Conservation (phyloP, 352 stramenopile species). For the Phytophthora vignae region DNA sequence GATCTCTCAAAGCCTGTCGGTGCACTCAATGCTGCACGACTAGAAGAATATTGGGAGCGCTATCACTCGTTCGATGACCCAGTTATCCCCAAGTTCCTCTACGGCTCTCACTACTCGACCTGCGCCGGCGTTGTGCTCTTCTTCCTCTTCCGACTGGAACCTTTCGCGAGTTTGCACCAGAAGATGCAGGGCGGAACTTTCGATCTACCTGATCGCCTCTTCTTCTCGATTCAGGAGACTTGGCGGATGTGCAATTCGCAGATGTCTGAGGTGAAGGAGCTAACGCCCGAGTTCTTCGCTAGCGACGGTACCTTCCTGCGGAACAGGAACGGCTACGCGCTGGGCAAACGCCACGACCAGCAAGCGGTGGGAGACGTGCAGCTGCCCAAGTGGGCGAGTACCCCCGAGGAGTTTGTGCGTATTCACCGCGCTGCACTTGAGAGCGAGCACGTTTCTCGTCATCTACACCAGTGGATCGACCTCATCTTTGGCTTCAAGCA, state of each 20-base stretch:
- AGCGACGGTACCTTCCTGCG: constrained; percentile 94
- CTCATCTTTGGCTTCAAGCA: constrained; percentile 99
- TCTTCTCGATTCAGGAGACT: constrained; percentile 96
- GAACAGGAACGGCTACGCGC: constrained; percentile 96
- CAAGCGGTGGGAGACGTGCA: constrained; percentile 93
- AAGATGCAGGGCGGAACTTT: constrained; percentile 98
- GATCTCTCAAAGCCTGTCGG: constrained; percentile 98
- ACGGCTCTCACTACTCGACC: constrained; percentile 97
- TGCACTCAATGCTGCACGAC: constrained; percentile 93
- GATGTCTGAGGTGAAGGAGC: constrained; percentile 99
- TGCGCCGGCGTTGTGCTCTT: constrained; percentile 97
- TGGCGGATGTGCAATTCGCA: constrained; percentile 98
- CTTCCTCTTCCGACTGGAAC: constrained; percentile 98
- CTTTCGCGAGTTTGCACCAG: constrained; percentile 97
- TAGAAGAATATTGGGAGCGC: constrained; percentile 95
- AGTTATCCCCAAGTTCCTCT: constrained; percentile 91
- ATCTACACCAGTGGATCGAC: constrained; percentile 99
- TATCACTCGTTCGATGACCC: constrained; percentile 94
- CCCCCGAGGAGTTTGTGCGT: constrained; percentile 96
- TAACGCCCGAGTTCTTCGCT: constrained; percentile 98
- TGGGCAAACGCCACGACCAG: constrained; percentile 92
- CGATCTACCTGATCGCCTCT: constrained; percentile 98
- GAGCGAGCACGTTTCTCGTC: constrained; percentile 97
- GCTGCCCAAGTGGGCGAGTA: constrained; percentile 97
- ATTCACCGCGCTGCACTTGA: constrained; percentile 97